Conservation (phyloP, 192 early-diverging fungal genomes). For the Coemansia sp. region DNA sequence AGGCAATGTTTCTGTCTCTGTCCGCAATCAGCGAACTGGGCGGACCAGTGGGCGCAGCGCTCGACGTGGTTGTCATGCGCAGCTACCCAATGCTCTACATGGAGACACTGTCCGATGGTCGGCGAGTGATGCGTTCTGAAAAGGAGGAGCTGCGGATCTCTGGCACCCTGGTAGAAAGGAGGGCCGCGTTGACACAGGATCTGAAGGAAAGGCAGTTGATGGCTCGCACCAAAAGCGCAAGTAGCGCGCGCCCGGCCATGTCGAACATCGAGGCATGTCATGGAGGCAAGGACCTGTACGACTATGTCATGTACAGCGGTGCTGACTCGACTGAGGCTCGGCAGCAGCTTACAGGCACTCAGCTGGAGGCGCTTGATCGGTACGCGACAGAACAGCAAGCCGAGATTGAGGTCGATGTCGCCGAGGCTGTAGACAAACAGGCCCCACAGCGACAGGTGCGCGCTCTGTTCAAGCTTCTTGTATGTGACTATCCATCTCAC, state of each 20-base stretch:
- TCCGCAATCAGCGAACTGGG: slow-evolving; percentile 22
- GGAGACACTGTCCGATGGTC: slow-evolving; percentile 25
- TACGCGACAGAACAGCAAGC: slow-evolving; percentile 1
- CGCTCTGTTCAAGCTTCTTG: slow-evolving; percentile 27
- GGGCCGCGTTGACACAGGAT: slow-evolving; percentile 9
- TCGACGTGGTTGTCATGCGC: slow-evolving; percentile 43
- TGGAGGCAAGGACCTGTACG: slow-evolving; percentile 8
- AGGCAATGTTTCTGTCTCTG: slow-evolving; percentile 24
- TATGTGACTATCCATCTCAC: slow-evolving; percentile 49
- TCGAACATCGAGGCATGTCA: not conserved
- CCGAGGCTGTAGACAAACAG: slow-evolving; percentile 6
- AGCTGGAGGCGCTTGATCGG: slow-evolving; percentile 1
- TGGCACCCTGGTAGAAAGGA: slow-evolving; percentile 3
- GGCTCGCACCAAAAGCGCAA: not conserved
- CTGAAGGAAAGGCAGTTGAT: slow-evolving; percentile 5
- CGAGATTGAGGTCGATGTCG: slow-evolving; percentile 2
- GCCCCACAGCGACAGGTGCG: slow-evolving; percentile 28
- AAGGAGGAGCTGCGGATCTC: slow-evolving; percentile 28
- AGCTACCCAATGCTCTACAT: slow-evolving; percentile 36
- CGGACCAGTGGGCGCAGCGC: slow-evolving; percentile 29
- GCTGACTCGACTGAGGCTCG: slow-evolving; percentile 6
- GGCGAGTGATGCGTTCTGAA: slow-evolving; percentile 20
- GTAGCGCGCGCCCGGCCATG: not conserved
- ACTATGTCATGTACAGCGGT: slow-evolving; percentile 4
- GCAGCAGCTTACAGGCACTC: slow-evolving; percentile 10